Conservation (phyloP, 768 basidiomycete species). For the Lentinus tigrinus region DNA sequence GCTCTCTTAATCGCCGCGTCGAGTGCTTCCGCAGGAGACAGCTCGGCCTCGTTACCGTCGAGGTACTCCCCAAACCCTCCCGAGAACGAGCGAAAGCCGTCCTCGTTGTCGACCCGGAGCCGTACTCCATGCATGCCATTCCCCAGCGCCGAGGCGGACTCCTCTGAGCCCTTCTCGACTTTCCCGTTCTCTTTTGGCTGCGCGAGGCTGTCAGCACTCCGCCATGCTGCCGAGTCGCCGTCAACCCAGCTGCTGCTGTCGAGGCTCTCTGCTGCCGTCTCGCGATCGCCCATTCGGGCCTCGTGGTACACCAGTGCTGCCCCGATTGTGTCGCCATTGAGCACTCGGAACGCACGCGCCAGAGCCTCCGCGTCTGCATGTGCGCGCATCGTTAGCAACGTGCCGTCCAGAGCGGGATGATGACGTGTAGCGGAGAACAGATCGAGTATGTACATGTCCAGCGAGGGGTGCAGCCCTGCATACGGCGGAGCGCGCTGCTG, state of each 20-base stretch:
- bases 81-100: background rate
- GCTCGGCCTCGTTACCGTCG: background rate
- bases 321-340: slow-evolving; percentile 61
- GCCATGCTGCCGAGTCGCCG: slow-evolving; percentile 7
- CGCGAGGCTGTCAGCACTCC: slow-evolving; percentile 18
- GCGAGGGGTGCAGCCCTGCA: slow-evolving; percentile 43
- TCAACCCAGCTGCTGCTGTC: slow-evolving; percentile 8
- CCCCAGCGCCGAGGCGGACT: background rate
- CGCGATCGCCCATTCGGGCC: slow-evolving; percentile 10
- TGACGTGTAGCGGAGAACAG: slow-evolving; percentile 75
- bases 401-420: slow-evolving; percentile 66
- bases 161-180: background rate
- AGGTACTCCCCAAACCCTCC: background rate
- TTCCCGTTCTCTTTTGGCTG: slow-evolving; percentile 7
- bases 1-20: slow-evolving; percentile 16
- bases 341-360: slow-evolving; percentile 61
- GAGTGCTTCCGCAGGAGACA: slow-evolving; percentile 8
- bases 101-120: slow-evolving; percentile 2
- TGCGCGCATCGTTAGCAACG: slow-evolving; percentile 60
- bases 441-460: slow-evolving; percentile 68
- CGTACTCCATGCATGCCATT: slow-evolving; percentile 6
- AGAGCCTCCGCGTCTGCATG: slow-evolving; percentile 67
- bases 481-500: slow-evolving; percentile 23
- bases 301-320: slow-evolving; percentile 47
- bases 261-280: slow-evolving; percentile 1